Base-by-base conservation (phyloP, 192 early-diverging fungal species). In the Physocladia obscura region DNA sequence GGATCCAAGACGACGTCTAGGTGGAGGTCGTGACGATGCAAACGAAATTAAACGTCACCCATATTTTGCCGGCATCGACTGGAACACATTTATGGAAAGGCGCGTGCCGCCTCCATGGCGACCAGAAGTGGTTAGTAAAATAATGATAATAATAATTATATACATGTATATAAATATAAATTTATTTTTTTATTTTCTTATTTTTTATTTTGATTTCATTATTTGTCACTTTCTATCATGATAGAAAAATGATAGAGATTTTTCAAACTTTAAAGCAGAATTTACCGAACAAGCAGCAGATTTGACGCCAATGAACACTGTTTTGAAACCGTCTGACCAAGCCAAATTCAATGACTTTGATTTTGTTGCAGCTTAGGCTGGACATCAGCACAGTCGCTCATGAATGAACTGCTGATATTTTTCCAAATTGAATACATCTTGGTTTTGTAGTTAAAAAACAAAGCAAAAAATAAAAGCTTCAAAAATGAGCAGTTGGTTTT, bases 211-310 rank as follows among this genome's bases (percentile, higher is more conserved):
- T 57, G 40, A 73, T 19, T 2, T 34, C 21, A 13, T 73, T 0
- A 68, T 13, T 44, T 44, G 8, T 44, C 40, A 13, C n/a, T 44
- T 29, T 67, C 32, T 35, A 24, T 44, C n/a, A 13, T 44, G 8
- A 8, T 13, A 87, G 95, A 98, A 69, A 6, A 62, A 81, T 47
- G 82, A 89, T 51, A 86, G 86, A 13, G 97, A 99, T 70, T 91
- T 92, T 3, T 97, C 94, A 49, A 99, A 99, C 89, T 99, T 99
- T 88, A 95, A 98, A 70, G 82, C 87, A 3, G 96, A 99, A 82
- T 70, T 98, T 69, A 99, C 97, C 6, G 81, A 86, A 37, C 94
- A 98, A 82, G 78, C 84, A 37, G 91, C 97, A 2, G 89, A 92
- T 1, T 76, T 99, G 49, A 98, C 97, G 2, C 97, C 95, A 0